Base-by-base conservation (phyloP, 192 early-diverging fungal genomes). In the Dissophora globulifera region DNA sequence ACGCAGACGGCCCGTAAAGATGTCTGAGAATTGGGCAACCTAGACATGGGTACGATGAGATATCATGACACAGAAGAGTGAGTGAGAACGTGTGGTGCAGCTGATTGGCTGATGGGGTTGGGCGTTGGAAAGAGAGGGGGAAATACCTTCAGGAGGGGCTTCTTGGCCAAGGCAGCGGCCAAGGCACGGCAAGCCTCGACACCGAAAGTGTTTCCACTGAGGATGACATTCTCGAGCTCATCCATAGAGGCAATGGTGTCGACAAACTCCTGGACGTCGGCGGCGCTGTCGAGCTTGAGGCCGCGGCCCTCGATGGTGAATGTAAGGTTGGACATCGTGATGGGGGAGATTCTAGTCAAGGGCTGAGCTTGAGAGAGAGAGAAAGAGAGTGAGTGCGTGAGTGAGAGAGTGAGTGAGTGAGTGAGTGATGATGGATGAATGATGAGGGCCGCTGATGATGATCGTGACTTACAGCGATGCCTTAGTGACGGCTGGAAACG, bases 191-290 rank as follows among this genome's bases (percentile, higher is more conserved):
- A 89, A 4, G 97, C 97, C 56, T 96, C 94, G 35, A 97, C 91
- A 32, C 95, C 94, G 64, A 96, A 89, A 11, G 95, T 96, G 84
- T 97, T 97, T 35, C 97, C 97, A 66, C 88, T 90, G 32, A 96
- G 78, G 31, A 84, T 80, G 54, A 96, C 83, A 38, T 88, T 86
- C 60, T 91, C 86, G 38, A 93, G 85, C 56, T 83, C 83, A 48
- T 88, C 81, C 61, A 89, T 75, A n/a, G 63, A 79, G 17, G 72
- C 54, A 46, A 98, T 88, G 47, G 91, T 89, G 33, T 84, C 85
- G 32, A 94, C 84, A 67, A 92, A 95, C 17, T 79, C 83, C 50
- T 85, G 85, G 55, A 93, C 92, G 79, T 98, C 93, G 32, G 82
- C 90, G 31, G 89, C 91, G 13, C 89, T 92, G 53, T 94, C 87